Evolutionary conservation across 768 basidiomycete species (phyloP), one percentile per base, ranked within the genome.

Genomic region (Mycena crocata): DNA sequence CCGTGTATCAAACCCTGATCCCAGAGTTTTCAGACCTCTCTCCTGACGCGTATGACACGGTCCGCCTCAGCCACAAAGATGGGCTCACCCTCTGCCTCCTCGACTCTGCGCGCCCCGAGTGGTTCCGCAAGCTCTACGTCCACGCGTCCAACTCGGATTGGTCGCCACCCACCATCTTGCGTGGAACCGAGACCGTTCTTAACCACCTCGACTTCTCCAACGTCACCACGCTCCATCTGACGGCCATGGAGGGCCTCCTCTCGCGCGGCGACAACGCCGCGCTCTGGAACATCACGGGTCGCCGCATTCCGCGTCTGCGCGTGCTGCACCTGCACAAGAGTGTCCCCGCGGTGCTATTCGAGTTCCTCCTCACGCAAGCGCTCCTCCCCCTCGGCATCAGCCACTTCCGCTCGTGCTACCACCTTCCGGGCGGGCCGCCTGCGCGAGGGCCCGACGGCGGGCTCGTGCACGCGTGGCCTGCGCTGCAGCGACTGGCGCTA

Each of bases 301-400:
- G 64, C 24, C 15, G 19, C 31, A n/a, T 63, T 17, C 37, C 5
- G 10, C 30, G n/a, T 17, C 24, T 70, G 12, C 31, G 30, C 28
- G 66, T 61, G 7, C n/a, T 70, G 52, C 69, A 66, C 46, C 37
- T 70, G 30, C 52, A 56, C 48, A 30, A 32, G 15, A n/a, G 50
- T 5, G 61, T 69, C 30, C 69, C 61, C 28, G 31, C n/a, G 31
- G 19, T 35, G 21, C 39, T 26, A 49, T 46, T 66, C 57, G 64
- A 70, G 32, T 66, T 70, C 48, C 31, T 64, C n/a, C 69, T 70
- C 46, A 50, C 64, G 40, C 64, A 70, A 50, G 69, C 69, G 50
- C 62, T 70, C 61, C 64, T 70, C 45, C 44, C 63, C 59, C 12
- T 70, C 51, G 57, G 57, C 45, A 61, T 70, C 17, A 66, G 61